Percentiles rank a stretch among this genome's conserved stretches.
phyloP scores from a whole-genome alignment of 2,329 filamentous ascomycete genomes.

The Pseudocercospora pini-densiflorae region DNA sequence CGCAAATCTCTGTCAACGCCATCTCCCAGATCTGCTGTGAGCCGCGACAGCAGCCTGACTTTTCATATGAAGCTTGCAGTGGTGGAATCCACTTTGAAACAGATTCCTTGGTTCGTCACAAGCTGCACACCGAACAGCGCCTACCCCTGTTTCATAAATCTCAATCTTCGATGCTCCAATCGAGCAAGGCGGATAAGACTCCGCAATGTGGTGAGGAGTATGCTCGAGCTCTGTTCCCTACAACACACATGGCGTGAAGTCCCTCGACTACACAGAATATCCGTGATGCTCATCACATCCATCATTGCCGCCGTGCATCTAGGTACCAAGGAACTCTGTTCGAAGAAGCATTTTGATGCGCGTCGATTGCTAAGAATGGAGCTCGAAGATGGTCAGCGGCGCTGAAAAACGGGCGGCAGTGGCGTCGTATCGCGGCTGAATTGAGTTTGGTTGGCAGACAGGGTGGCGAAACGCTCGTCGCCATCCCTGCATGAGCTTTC shows the following conservation, averaged over 20 bases:
- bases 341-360: conserved; percentile 3
- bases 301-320: neutral
- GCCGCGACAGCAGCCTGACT: too few species aligned
- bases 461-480: neutral
- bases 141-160: neutral
- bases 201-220: neutral
- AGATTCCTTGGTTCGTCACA: too few species aligned
- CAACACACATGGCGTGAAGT: neutral
- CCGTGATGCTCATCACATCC: neutral
- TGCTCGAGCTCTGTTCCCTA: neutral
- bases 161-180: neutral
- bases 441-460: neutral
- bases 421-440: neutral
- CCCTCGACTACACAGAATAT: neutral
- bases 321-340: neutral
- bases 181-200: neutral
- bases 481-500: neutral
- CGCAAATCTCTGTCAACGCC: too few species aligned
- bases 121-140: neutral
- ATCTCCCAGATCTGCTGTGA: too few species aligned
- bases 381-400: conserved; percentile 2
- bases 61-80: too few species aligned
- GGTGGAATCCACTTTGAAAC: too few species aligned
- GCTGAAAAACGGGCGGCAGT: neutral
- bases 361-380: neutral